Conservation (phyloP, 306 rosid genomes). For the Leucaena leucocephala region DNA sequence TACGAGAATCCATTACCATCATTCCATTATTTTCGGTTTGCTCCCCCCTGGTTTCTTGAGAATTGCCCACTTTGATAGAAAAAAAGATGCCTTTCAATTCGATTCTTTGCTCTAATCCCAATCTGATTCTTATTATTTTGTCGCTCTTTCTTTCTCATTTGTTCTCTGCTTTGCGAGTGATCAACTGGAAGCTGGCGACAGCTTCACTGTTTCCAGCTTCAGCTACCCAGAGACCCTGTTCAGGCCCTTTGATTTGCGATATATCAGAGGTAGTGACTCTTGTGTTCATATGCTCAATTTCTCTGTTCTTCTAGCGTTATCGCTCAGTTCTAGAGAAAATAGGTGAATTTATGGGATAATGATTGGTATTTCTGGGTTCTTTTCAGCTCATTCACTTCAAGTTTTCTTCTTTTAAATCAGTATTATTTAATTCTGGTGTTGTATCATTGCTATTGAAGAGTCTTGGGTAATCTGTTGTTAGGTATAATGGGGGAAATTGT, state of each 20-base stretch:
- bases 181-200: slow-evolving; percentile 40
- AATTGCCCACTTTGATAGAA: slow-evolving; percentile 29
- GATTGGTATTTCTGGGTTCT: neutral
- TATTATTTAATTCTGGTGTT: slow-evolving; percentile 9
- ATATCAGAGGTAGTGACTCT: slow-evolving; percentile 70
- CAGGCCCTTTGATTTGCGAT: slow-evolving; percentile 64
- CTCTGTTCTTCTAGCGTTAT: slow-evolving; percentile 39
- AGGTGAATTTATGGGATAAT: slow-evolving; percentile 3
- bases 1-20: slow-evolving; percentile 18
- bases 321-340: slow-evolving; percentile 27
- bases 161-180: slow-evolving; percentile 42
- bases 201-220: slow-evolving; percentile 76
- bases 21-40: neutral
- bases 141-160: slow-evolving; percentile 44
- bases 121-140: slow-evolving; percentile 49
- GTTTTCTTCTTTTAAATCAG: neutral
- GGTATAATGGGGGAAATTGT: slow-evolving; percentile 5
- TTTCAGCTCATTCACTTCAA: neutral
- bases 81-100: slow-evolving; percentile 58
- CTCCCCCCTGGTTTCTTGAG: slow-evolving; percentile 29
- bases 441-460: slow-evolving; percentile 3
- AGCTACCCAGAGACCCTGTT: slow-evolving; percentile 67
- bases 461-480: neutral
- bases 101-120: slow-evolving; percentile 45
- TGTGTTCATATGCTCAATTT: slow-evolving; percentile 28